These are phyloP conservation scores for Aphanomyces euteiches DNA, from an alignment of 352 stramenopile genomes.

Conservation along the genomic window DNA sequence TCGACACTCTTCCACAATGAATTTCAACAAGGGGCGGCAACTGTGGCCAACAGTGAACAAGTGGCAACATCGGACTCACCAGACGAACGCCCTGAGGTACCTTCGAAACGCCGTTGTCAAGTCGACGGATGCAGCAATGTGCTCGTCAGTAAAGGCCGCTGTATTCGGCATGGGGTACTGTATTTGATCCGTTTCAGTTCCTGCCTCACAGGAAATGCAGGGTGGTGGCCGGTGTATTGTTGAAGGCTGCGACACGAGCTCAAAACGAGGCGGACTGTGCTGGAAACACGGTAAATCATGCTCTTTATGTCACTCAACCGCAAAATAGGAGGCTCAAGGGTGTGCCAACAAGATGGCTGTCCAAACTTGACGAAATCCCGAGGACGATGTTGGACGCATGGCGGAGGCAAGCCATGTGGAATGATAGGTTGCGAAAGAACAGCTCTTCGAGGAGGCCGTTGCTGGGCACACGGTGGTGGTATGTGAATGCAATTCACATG, in stretches of 20 bases:
- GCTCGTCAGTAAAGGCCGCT: neutral
- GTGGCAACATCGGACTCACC: too few species aligned
- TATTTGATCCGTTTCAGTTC: neutral
- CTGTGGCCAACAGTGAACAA: too few species aligned
- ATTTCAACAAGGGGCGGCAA: too few species aligned
- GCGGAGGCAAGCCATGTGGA: conserved; percentile 61
- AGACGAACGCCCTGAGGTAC: too few species aligned
- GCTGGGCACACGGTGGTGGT: conserved; percentile 79
- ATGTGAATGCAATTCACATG: conserved; percentile 1
- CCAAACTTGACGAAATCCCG: conserved; percentile 72
- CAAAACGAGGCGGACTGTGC: neutral
- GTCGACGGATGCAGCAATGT: neutral
- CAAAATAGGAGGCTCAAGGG: conserved; percentile 56
- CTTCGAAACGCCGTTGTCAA: neutral
- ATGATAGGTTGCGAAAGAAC: conserved; percentile 59
- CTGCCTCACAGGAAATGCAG: neutral
- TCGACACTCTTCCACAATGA: too few species aligned
- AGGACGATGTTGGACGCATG: conserved; percentile 75
- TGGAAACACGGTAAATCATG: conserved; percentile 1
- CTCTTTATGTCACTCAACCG: too few species aligned
- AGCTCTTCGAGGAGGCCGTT: conserved; percentile 65
- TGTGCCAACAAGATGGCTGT: conserved; percentile 60
- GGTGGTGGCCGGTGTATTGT: neutral
- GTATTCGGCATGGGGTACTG: neutral
- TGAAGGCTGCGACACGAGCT: too few species aligned